Evolutionary conservation across 495 filamentous ascomycete genomes (phyloP).

Genomic region (Barbatosphaeria neglecta): DNA sequence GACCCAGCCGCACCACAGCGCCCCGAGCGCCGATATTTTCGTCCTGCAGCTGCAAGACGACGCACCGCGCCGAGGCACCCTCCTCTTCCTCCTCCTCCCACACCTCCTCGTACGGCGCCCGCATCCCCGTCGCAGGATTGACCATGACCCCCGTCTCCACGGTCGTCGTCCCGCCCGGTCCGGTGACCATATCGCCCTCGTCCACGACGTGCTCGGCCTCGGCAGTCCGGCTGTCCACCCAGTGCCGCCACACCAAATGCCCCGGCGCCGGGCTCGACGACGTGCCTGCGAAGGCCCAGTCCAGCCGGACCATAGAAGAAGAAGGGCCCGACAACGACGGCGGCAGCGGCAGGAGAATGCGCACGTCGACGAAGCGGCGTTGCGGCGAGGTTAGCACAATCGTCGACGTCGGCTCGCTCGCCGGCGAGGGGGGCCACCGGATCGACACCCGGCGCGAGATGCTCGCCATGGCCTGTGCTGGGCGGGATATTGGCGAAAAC

Average conservation of each 20-base stretch:
- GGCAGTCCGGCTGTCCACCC: constrained; percentile 35
- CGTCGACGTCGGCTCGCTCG: constrained; percentile 32
- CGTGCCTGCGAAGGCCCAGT: constrained; percentile 46
- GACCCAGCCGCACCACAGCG: constrained; percentile 34
- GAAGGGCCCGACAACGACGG: neutral
- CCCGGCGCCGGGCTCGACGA: constrained; percentile 12
- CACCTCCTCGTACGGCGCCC: constrained; percentile 41
- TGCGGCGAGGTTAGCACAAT: constrained; percentile 37
- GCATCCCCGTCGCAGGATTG: constrained; percentile 29
- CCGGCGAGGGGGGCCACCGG: constrained; percentile 27
- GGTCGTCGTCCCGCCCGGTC: constrained; percentile 22
- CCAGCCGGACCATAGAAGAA: constrained; percentile 11
- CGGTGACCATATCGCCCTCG: constrained; percentile 37
- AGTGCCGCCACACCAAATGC: constrained; percentile 38
- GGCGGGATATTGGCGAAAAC: neutral
- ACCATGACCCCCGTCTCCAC: constrained; percentile 40
- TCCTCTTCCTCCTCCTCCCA: constrained; percentile 22
- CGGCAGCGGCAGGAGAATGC: constrained; percentile 17
- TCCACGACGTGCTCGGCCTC: constrained; percentile 24
- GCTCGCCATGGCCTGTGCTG: constrained; percentile 10
- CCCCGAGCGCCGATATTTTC: constrained; percentile 19
- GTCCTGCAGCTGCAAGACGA: constrained; percentile 23
- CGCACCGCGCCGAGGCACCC: constrained; percentile 3
- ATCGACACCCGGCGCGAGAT: constrained; percentile 30
- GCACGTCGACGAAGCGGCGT: constrained; percentile 39